Percentiles rank a stretch among this genome's conserved stretches.
These are phyloP conservation scores for Fusarium robinianum DNA, from an alignment of 2,329 filamentous ascomycete species.

Conservation along the genomic window DNA sequence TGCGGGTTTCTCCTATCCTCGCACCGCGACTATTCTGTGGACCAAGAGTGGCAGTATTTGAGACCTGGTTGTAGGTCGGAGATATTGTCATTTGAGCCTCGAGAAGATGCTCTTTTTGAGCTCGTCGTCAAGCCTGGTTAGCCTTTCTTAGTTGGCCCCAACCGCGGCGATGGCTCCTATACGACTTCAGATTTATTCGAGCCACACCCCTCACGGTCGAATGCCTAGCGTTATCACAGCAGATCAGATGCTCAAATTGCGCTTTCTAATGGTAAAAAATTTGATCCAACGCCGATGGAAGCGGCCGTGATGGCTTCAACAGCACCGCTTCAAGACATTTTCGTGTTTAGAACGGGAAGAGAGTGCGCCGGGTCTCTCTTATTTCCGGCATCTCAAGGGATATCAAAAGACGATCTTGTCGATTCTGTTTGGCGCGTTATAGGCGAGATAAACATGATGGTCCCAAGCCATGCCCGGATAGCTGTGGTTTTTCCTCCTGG, in stretches of 20 bases:
- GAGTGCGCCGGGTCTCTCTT: slow-evolving; percentile 62
- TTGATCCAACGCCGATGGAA: slow-evolving; percentile 67
- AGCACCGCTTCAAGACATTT: slow-evolving; percentile 53
- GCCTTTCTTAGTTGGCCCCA: slow-evolving; percentile 63
- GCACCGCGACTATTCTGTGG: slow-evolving; percentile 56
- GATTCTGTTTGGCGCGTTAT: slow-evolving; percentile 49
- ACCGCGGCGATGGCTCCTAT: slow-evolving; percentile 63
- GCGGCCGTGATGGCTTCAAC: slow-evolving; percentile 53
- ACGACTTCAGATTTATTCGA: slow-evolving; percentile 67
- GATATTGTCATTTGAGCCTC: slow-evolving; percentile 52
- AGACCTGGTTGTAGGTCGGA: slow-evolving; percentile 43
- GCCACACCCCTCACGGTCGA: slow-evolving; percentile 52
- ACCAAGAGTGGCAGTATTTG: slow-evolving; percentile 66
- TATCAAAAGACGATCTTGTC: slow-evolving; percentile 45
- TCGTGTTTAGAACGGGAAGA: slow-evolving; percentile 64
- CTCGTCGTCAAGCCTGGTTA: slow-evolving; percentile 59
- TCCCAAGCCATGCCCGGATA: slow-evolving; percentile 57
- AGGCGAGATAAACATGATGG: slow-evolving; percentile 52
- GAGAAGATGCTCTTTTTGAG: slow-evolving; percentile 51
- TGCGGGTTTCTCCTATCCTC: slow-evolving; percentile 69
- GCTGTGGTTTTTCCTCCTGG: slow-evolving; percentile 47
- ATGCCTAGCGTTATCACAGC: slow-evolving; percentile 66
- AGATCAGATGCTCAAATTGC: slow-evolving; percentile 65
- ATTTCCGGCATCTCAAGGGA: slow-evolving; percentile 45
- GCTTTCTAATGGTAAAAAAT: slow-evolving; percentile 69